Conservation (phyloP, 1,284 basidiomycete species). For the Malassezia equina region DNA sequence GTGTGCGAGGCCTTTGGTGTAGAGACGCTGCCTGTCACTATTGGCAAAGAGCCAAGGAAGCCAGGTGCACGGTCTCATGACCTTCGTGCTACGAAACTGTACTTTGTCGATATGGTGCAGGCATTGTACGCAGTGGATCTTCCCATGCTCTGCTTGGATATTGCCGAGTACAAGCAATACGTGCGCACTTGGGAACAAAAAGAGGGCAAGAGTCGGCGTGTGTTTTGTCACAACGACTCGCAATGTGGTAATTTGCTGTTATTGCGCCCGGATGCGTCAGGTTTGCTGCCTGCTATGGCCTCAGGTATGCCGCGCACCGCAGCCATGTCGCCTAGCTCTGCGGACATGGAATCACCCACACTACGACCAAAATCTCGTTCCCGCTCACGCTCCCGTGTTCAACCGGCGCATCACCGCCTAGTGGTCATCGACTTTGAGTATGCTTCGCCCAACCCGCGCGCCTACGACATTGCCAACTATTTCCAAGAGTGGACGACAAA, state of each 20-base stretch:
- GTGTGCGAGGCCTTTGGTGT: conserved; percentile 27
- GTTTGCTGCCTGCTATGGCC: conserved; percentile 13
- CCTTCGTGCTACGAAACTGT: conserved; percentile 17
- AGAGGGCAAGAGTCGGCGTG: conserved; percentile 34
- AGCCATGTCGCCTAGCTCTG: background rate
- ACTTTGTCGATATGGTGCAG: conserved; percentile 27
- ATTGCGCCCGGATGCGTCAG: conserved; percentile 21
- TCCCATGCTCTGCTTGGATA: conserved; percentile 23
- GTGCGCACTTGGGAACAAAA: conserved; percentile 33
- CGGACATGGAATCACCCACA: background rate
- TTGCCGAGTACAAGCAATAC: conserved; percentile 37
- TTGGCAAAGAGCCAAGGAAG: background rate
- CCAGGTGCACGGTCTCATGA: background rate
- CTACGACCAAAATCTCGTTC: conserved; percentile 3
- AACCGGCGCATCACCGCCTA: conserved; percentile 33
- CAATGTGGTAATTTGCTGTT: conserved; percentile 43
- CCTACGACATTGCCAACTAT: conserved; percentile 43
- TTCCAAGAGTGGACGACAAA: conserved; percentile 45
- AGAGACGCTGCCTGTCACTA: conserved; percentile 13
- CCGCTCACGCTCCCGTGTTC: conserved; percentile 10
- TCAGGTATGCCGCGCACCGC: conserved; percentile 12
- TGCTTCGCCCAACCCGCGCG: conserved; percentile 37
- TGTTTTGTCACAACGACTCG: conserved; percentile 44
- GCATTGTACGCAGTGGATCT: conserved; percentile 36
- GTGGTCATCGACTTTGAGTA: conserved; percentile 47